phyloP scores from a whole-genome alignment of 2,329 filamentous ascomycete species.

The Hortaea sp. region DNA sequence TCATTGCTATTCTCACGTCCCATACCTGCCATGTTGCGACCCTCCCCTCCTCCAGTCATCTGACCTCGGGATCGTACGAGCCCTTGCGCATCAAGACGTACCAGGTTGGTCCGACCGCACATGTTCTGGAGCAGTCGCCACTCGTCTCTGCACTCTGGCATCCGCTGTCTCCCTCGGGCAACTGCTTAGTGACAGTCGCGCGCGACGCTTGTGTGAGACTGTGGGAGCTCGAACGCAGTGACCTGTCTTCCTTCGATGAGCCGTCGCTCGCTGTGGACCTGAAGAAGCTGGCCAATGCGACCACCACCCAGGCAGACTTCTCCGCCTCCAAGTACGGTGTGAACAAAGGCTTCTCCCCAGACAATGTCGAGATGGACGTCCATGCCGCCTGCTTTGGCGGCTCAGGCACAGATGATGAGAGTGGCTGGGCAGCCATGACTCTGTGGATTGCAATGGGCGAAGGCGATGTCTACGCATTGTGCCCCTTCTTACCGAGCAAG shows the following conservation, averaged over 20 bases:
- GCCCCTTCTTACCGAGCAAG: conserved; percentile 74
- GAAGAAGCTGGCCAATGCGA: conserved; percentile 78
- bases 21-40: conserved; percentile 82
- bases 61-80: conserved; percentile 56
- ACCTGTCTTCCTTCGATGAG: conserved; percentile 78
- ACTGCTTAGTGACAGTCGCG: conserved; percentile 79
- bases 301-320: conserved; percentile 73
- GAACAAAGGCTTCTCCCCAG: conserved; percentile 76
- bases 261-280: conserved; percentile 78
- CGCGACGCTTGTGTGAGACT: conserved; percentile 77
- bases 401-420: conserved; percentile 45
- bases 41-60: conserved; percentile 70
- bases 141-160: conserved; percentile 84
- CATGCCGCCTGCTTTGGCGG: conserved; percentile 86
- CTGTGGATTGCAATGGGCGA: conserved; percentile 93
- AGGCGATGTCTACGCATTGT: conserved; percentile 87
- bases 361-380: conserved; percentile 87
- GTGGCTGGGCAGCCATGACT: conserved; percentile 86
- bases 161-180: conserved; percentile 72
- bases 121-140: conserved; percentile 75
- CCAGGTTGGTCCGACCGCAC: conserved; percentile 83
- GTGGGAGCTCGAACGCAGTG: conserved; percentile 79
- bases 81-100: conserved; percentile 75
- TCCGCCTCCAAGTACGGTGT: conserved; percentile 62
- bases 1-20: conserved; percentile 73